These are phyloP conservation scores for Mycena vulgaris DNA, from an alignment of 768 basidiomycete species.

Conservation along the genomic window DNA sequence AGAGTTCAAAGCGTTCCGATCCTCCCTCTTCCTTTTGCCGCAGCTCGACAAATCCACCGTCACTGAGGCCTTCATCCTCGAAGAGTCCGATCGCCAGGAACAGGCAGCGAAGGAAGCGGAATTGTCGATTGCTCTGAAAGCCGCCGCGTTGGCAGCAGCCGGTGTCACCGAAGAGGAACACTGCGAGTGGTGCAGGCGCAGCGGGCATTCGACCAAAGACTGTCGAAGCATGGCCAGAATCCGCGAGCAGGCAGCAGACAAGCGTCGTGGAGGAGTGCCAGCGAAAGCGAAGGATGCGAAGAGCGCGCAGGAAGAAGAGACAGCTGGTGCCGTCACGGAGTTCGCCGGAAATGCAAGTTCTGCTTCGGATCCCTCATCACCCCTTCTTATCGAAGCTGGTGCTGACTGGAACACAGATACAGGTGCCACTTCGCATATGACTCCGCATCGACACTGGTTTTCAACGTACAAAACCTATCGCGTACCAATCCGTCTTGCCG, in stretches of 20 bases:
- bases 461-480: conserved; percentile 32
- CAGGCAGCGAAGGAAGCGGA: not conserved
- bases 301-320: not conserved
- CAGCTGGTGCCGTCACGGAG: conserved; percentile 7
- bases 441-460: conserved; percentile 49
- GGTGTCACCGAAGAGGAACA: not conserved
- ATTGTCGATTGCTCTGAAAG: not conserved
- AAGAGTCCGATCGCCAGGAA: conserved; percentile 20
- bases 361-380: conserved; percentile 7
- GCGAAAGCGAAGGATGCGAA: not conserved
- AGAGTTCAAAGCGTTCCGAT: conserved; percentile 31
- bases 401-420: conserved; percentile 47
- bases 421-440: conserved; percentile 52
- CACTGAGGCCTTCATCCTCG: conserved; percentile 23
- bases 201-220: conserved; percentile 4
- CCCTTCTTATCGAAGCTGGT: conserved; percentile 18
- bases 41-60: conserved; percentile 25
- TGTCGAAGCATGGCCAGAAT: conserved; percentile 11
- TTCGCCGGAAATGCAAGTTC: conserved; percentile 36
- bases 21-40: conserved; percentile 28
- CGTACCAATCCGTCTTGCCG: conserved; percentile 46
- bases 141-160: not conserved
- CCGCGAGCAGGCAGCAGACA: not conserved
- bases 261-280: not conserved
- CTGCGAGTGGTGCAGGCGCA: conserved; percentile 20